Conservation (phyloP, 2,329 filamentous ascomycete species). For the Aureobasidium subglaciale region DNA sequence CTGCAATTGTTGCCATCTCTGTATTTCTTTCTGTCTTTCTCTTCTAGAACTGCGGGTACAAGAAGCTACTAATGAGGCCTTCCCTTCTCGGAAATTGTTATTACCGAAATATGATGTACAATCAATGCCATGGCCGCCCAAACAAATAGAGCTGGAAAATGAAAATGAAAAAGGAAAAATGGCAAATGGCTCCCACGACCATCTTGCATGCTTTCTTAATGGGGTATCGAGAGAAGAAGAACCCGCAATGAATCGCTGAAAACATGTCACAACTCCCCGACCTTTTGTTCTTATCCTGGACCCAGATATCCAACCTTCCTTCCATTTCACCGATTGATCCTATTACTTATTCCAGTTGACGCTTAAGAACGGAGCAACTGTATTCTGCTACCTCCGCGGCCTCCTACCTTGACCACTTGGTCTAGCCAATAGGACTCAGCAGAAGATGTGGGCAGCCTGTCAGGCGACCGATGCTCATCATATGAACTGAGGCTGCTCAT, state of each 20-base stretch:
- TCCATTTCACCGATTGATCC: not conserved
- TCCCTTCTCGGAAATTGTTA: not conserved
- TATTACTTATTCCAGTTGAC: not conserved
- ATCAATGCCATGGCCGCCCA: not conserved
- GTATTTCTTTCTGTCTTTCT: not conserved
- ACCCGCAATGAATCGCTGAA: not conserved
- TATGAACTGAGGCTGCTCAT: not conserved
- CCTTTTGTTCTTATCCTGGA: not conserved
- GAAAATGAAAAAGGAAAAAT: not conserved
- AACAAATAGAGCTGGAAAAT: not conserved
- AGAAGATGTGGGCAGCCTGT: no score
- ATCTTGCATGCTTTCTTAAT: not conserved
- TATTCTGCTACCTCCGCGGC: not conserved
- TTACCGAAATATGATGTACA: not conserved
- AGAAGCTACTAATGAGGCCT: not conserved
- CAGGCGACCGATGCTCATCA: not conserved
- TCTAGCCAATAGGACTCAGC: no score
- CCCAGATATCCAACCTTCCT: not conserved
- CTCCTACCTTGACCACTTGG: no score
- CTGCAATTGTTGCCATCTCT: not conserved
- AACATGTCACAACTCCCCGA: not conserved
- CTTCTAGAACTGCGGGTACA: not conserved
- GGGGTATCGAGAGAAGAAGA: conserved; percentile 11
- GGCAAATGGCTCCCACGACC: not conserved
- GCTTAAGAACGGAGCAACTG: not conserved